phyloP scores from a whole-genome alignment of 495 filamentous ascomycete species.

The Penicillium turbatum region DNA sequence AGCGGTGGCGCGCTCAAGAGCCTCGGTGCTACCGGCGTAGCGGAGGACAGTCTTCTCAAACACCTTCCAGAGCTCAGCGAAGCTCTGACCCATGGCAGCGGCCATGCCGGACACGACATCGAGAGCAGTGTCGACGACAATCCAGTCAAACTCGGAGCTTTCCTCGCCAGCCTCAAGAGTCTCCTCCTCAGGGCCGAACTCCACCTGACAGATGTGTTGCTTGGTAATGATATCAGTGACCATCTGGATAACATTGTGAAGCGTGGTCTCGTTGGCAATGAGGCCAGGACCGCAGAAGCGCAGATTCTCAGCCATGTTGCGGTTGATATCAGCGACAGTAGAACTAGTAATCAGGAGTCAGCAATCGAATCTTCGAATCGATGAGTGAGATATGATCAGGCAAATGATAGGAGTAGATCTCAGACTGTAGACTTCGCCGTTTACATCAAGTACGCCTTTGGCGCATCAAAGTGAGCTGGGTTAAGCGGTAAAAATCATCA shows the following conservation, averaged over 20 bases:
- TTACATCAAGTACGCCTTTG: conserved; percentile 79
- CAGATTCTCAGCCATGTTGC: conserved; percentile 86
- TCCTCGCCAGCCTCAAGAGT: conserved; percentile 65
- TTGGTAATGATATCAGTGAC: conserved; percentile 73
- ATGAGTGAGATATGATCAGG: conserved; percentile 8
- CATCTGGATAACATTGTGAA: conserved; percentile 63
- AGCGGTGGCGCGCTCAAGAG: conserved; percentile 79
- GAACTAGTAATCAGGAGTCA: conserved; percentile 52
- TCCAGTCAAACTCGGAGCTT: conserved; percentile 95
- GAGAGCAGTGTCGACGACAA: conserved; percentile 87
- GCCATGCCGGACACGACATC: conserved; percentile 84
- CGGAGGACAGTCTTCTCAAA: conserved; percentile 88
- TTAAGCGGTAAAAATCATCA: conserved; percentile 92
- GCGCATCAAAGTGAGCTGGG: conserved; percentile 99
- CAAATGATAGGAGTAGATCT: conserved; percentile 16
- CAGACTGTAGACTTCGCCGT: conserved; percentile 63
- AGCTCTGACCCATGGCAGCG: conserved; percentile 73
- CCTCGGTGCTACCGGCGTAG: conserved; percentile 77
- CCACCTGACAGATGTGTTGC: conserved; percentile 87
- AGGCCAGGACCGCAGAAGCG: conserved; percentile 89
- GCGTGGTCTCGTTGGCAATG: conserved; percentile 59
- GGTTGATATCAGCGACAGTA: conserved; percentile 92
- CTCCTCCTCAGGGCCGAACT: conserved; percentile 75
- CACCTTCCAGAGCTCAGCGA: conserved; percentile 83
- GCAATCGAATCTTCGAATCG: conserved; percentile 23